Conservation (phyloP, 192 early-diverging fungal genomes). For the Jimgerdemannia flammicorona region DNA sequence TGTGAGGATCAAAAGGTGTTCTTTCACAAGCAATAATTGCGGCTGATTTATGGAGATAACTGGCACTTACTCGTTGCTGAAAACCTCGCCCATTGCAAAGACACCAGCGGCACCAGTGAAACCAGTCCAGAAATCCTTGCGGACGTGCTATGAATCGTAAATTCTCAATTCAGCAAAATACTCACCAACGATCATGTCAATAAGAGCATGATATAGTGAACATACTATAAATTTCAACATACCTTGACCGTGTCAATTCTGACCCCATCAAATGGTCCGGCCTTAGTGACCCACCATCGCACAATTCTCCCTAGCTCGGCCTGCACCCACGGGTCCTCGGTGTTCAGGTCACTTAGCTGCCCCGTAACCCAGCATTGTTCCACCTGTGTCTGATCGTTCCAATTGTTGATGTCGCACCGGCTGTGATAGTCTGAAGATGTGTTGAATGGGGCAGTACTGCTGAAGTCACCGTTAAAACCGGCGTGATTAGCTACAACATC, state of each 20-base stretch:
- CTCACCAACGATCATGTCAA: neutral
- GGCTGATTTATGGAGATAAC: too few relatives aligned
- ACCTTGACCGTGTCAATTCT: constrained; percentile 39
- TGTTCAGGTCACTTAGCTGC: constrained; percentile 26
- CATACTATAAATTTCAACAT: neutral
- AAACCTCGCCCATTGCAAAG: constrained; percentile 35
- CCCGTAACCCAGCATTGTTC: constrained; percentile 27
- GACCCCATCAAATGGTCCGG: constrained; percentile 38
- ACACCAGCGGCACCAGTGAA: constrained; percentile 24
- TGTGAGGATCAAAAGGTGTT: too few relatives aligned
- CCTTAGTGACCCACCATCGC: constrained; percentile 9
- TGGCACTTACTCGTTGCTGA: neutral
- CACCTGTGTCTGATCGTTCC: constrained; percentile 24
- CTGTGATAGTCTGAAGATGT: constrained; percentile 24
- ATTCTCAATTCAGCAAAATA: neutral
- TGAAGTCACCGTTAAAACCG: constrained; percentile 20
- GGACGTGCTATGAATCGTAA: constrained; percentile 19
- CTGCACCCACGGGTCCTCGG: constrained; percentile 31
- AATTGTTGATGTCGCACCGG: constrained; percentile 12
- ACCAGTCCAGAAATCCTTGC: constrained; percentile 30
- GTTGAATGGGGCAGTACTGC: constrained; percentile 26
- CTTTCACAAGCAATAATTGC: too few relatives aligned
- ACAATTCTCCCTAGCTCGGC: constrained; percentile 20
- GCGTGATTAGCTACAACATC: constrained; percentile 43
- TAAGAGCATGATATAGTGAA: neutral